Percentiles rank a stretch among this genome's conserved stretches.
Evolutionary conservation across 225 moss, liverwort and hornwort genomes (phyloP).

Genomic region (Physcomitrellopsis africana): DNA sequence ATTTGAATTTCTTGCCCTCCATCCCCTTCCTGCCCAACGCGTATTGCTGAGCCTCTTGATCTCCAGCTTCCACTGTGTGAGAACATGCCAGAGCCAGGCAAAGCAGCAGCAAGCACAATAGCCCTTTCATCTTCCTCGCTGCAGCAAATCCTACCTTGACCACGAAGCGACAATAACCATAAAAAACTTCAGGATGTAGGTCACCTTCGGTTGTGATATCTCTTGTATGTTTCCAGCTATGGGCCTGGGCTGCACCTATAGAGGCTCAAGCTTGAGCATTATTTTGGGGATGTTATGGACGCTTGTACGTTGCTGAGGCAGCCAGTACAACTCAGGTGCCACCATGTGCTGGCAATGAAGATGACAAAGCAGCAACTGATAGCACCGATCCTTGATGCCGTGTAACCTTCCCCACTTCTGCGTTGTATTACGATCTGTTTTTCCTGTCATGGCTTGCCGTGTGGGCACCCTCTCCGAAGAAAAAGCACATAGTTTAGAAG

Average conservation of each 20-base stretch:
- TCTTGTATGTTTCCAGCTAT: neutral
- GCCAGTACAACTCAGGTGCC: neutral
- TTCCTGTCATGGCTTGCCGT: too few species aligned
- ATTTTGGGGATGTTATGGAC: constrained; percentile 13
- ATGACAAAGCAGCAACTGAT: constrained; percentile 22
- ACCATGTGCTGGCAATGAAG: constrained; percentile 21
- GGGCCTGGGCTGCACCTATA: constrained; percentile 6
- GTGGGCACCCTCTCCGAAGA: too few species aligned
- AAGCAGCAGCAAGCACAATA: constrained; percentile 16
- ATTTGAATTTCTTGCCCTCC: constrained; percentile 18
- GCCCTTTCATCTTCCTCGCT: constrained; percentile 16
- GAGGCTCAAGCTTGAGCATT: constrained; percentile 27
- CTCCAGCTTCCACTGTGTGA: constrained; percentile 2
- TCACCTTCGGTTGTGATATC: neutral
- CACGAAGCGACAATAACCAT: neutral
- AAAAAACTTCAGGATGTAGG: neutral
- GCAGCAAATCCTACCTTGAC: constrained; percentile 17
- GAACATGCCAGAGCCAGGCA: constrained; percentile 8
- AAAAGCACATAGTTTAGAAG: too few species aligned
- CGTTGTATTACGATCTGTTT: too few species aligned
- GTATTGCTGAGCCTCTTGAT: constrained; percentile 17
- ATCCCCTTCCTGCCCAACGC: constrained; percentile 20
- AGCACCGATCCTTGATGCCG: too few species aligned
- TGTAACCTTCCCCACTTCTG: too few species aligned
- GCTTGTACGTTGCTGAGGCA: constrained; percentile 10